A percentile compares a stretch with the other conserved stretches of the same genome.
Evolutionary conservation across 805 yeast species (phyloP).

Genomic region (Candida nitratophila): DNA sequence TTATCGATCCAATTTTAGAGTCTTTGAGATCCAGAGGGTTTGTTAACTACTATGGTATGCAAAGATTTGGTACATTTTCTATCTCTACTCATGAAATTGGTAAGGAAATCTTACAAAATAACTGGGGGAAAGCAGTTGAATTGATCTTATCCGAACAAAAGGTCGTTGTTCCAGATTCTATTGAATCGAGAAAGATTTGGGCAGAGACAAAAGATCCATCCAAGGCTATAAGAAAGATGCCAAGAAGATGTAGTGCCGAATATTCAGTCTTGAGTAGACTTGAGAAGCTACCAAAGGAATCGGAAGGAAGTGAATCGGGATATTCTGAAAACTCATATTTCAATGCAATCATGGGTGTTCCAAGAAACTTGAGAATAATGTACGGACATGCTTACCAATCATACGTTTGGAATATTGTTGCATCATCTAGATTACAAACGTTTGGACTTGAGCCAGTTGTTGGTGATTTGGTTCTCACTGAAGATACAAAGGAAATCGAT

Average conservation of each 20-base stretch:
- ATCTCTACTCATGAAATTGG: constrained; percentile 89
- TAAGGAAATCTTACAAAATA: constrained; percentile 54
- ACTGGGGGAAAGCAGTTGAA: constrained; percentile 78
- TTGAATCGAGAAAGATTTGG: constrained; percentile 82
- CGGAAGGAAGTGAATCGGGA: constrained; percentile 30
- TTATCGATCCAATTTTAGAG: constrained; percentile 44
- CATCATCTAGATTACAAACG: constrained; percentile 64
- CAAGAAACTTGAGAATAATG: constrained; percentile 88
- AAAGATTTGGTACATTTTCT: constrained; percentile 94
- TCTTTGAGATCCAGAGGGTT: constrained; percentile 67
- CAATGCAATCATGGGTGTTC: constrained; percentile 80
- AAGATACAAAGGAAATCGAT: constrained; percentile 7
- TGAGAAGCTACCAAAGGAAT: constrained; percentile 40
- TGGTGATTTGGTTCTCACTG: constrained; percentile 70
- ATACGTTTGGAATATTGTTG: constrained; percentile 87
- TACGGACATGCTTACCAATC: constrained; percentile 98
- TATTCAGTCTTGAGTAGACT: constrained; percentile 59
- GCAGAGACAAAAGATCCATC: constrained; percentile 60
- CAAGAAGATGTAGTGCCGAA: constrained; percentile 84
- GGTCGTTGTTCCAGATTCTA: constrained; percentile 72
- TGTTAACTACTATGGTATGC: constrained; percentile 96
- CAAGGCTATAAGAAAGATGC: constrained; percentile 68
- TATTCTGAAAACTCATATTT: constrained; percentile 54
- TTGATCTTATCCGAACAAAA: constrained; percentile 81
- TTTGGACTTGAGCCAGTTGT: constrained; percentile 65